Base-by-base conservation (phyloP, 192 early-diverging fungal species). In the Gaertneriomyces semiglobifer region DNA sequence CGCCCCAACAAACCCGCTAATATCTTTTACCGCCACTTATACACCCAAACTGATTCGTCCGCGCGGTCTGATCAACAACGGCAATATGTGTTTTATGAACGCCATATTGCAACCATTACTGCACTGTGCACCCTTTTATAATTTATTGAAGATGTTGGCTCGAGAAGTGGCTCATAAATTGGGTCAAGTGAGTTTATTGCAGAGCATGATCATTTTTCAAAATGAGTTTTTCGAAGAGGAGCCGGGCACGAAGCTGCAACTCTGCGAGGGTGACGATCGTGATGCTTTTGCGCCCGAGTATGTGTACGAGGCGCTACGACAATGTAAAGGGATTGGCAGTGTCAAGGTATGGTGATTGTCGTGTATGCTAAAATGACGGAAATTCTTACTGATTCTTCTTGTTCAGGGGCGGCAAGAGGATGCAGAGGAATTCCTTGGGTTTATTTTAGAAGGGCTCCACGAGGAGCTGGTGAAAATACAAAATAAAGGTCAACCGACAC, bases 11-110 rank as follows among this genome's bases (percentile, higher is more conserved):
- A 63, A 12, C 20, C 62, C 63, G 62, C 47, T 67, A 43, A 14
- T 43, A n/a, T 44, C 20, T 11, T 63, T 63, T 44, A 48, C 38
- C 5, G 60, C 63, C n/a, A 65, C 68, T 14, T 73, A 73, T 58
- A 19, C 44, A 6, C 65, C 59, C 5, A 62, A 61, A 10, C 69
- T 77, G 5, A 69, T 84, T 25, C 67, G 88, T 62, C 95, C 96
- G 11, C 87, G 96, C 38, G 97, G 97, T 3, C 82, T 99, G 44
- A 86, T 95, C 57, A 99, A 99, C 74, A 91, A 85, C 54, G 96
- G 95, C 40, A 99, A 99, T 76, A 95, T 90, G 81, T 99, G 97
- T 77, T 99, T 94, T 71, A 92, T 98, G 90, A 99, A 98, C 72
- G 92, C 90, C 45, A 90, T 96, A 58, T 70, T 99, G 44, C 98